A percentile compares a stretch with the other conserved stretches of the same genome.
These are phyloP conservation scores for Orbilia ellipsospora DNA, from an alignment of 2,329 filamentous ascomycete species.

Conservation along the genomic window DNA sequence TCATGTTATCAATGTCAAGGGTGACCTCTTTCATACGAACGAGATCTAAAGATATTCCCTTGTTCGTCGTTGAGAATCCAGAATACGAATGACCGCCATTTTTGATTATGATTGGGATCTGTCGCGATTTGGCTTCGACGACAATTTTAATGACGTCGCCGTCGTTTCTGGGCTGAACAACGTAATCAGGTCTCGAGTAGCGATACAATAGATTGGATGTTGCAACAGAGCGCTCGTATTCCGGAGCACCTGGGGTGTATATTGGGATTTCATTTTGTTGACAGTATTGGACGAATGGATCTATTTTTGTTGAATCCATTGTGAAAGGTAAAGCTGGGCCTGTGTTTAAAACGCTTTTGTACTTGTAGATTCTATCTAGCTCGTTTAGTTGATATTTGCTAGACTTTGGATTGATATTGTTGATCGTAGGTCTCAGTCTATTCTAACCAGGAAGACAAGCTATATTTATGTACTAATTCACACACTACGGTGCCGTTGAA, in stretches of 20 bases:
- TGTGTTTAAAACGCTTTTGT: too few species aligned
- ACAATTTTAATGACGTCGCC: conserved; percentile 56
- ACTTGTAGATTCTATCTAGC: too few species aligned
- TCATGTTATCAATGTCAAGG: conserved; percentile 54
- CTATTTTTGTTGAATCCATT: neutral
- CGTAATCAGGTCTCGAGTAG: conserved; percentile 58
- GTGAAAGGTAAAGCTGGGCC: neutral
- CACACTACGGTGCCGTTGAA: neutral
- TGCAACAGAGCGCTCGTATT: conserved; percentile 59
- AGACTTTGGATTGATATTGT: too few species aligned
- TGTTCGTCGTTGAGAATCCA: conserved; percentile 60
- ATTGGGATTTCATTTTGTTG: conserved; percentile 16
- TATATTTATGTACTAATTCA: too few species aligned
- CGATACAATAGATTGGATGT: conserved; percentile 59
- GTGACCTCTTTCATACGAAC: conserved; percentile 59
- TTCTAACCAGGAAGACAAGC: too few species aligned
- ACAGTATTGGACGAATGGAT: neutral
- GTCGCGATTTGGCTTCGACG: conserved; percentile 20
- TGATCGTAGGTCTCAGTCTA: too few species aligned
- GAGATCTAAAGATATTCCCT: conserved; percentile 61
- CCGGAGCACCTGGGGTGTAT: conserved; percentile 9
- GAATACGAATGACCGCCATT: conserved; percentile 61
- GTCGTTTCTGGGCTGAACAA: conserved; percentile 57
- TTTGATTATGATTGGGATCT: conserved; percentile 59
- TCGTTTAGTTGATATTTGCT: too few species aligned